Evolutionary conservation across 495 filamentous ascomycete genomes (phyloP).

Genomic region (Talaromyces thailandensis): DNA sequence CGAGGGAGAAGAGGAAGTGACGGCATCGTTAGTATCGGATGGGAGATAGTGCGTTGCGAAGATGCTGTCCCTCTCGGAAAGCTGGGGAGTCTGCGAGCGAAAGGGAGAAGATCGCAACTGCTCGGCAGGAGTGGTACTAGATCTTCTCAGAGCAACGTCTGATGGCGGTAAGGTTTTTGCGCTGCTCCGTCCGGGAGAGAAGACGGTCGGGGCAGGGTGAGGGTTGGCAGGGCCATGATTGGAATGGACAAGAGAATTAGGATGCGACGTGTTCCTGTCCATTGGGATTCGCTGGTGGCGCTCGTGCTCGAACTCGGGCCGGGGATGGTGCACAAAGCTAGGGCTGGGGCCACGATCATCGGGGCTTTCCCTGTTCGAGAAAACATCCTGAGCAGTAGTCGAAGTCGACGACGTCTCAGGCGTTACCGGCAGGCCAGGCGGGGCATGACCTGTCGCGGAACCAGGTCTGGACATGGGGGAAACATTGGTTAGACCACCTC

Average conservation of each 20-base stretch:
- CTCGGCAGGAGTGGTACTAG: slow-evolving; percentile 16
- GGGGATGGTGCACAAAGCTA: slow-evolving; percentile 26
- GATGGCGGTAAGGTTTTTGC: slow-evolving; percentile 15
- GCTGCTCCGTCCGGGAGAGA: slow-evolving; percentile 7
- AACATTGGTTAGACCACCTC: slow-evolving; percentile 39
- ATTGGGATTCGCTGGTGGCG: slow-evolving; percentile 23
- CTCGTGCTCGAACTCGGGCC: slow-evolving; percentile 25
- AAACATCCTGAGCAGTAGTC: slow-evolving; percentile 32
- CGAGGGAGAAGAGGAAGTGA: slow-evolving; percentile 33
- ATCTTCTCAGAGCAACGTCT: slow-evolving; percentile 28
- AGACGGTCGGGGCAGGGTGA: neutral
- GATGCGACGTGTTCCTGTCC: neutral
- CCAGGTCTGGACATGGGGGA: slow-evolving; percentile 47
- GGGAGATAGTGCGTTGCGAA: slow-evolving; percentile 52
- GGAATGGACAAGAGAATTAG: neutral
- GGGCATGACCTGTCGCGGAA: slow-evolving; percentile 38
- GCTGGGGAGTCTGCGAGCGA: slow-evolving; percentile 33
- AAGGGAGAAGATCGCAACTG: slow-evolving; percentile 13
- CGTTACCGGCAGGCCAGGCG: slow-evolving; percentile 42
- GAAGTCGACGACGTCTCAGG: slow-evolving; percentile 30
- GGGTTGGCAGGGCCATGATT: neutral
- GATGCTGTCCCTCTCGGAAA: slow-evolving; percentile 56
- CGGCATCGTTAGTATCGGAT: slow-evolving; percentile 30
- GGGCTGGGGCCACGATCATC: slow-evolving; percentile 16
- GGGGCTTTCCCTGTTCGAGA: slow-evolving; percentile 17